These are phyloP conservation scores for Chaetomiaceae sp. DNA, from an alignment of 2,329 filamentous ascomycete species.

Conservation along the genomic window DNA sequence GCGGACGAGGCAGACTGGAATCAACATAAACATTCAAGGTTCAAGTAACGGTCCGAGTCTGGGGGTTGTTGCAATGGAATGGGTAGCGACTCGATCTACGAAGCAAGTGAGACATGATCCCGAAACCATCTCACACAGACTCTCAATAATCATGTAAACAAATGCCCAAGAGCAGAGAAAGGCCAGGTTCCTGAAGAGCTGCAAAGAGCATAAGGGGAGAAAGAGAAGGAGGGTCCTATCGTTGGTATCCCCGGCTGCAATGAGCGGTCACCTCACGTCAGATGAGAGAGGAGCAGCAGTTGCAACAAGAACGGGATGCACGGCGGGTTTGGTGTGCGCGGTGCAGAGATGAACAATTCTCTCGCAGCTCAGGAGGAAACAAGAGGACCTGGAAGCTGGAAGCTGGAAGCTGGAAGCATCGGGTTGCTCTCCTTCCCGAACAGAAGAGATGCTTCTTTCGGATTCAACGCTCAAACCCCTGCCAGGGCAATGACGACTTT, in stretches of 20 bases:
- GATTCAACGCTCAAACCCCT: background rate
- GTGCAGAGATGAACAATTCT: no score
- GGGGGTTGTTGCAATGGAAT: background rate
- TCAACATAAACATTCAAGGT: background rate
- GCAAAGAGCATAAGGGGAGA: background rate
- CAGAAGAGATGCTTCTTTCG: background rate
- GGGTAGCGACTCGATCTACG: background rate
- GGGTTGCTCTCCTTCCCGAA: background rate
- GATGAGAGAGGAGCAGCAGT: no score
- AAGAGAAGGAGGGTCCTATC: background rate
- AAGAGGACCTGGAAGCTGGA: background rate
- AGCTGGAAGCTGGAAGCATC: background rate
- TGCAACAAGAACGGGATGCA: no score
- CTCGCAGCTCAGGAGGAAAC: no score
- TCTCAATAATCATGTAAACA: background rate
- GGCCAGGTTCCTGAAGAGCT: background rate
- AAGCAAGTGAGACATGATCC: conserved; percentile 1
- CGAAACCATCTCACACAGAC: background rate
- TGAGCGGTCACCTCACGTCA: no score
- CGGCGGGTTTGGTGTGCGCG: no score
- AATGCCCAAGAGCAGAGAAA: background rate
- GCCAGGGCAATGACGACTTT: conserved; percentile 15
- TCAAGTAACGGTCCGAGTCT: background rate
- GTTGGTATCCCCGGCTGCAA: no score
- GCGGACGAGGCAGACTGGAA: conserved; percentile 6